A percentile compares a stretch with the other conserved stretches of the same genome.
These are phyloP conservation scores for Rubroboletus pulcherrimus DNA, from an alignment of 768 basidiomycete genomes.

Conservation along the genomic window DNA sequence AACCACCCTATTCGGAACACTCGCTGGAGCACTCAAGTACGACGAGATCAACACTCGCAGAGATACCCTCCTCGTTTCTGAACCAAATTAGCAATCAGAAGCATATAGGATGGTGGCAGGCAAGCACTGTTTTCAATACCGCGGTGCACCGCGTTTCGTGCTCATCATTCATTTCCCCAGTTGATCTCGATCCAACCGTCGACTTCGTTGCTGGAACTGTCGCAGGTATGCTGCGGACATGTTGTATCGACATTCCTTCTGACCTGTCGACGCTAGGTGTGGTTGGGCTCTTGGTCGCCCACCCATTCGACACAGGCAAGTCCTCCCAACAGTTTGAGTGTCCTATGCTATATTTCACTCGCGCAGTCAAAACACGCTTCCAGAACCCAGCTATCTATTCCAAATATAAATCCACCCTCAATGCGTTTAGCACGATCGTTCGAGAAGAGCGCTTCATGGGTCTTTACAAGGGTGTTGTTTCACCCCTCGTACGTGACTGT, in stretches of 20 bases:
- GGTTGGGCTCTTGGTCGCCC: conserved; percentile 63
- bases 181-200: conserved; percentile 53
- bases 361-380: conserved; percentile 73
- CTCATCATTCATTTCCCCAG: conserved; percentile 8
- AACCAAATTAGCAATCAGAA: neutral
- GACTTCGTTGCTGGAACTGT: conserved; percentile 81
- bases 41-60: neutral
- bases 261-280: conserved; percentile 39
- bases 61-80: neutral
- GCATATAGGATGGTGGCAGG: conserved; percentile 21
- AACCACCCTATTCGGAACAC: neutral
- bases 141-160: neutral
- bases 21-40: neutral
- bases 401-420: conserved; percentile 60
- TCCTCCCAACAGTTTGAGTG: neutral
- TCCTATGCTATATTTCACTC: neutral
- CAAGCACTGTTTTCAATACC: neutral
- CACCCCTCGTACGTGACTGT: conserved; percentile 62
- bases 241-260: too few relatives aligned
- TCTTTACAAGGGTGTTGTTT: conserved; percentile 72
- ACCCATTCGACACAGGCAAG: conserved; percentile 72
- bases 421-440: conserved; percentile 64
- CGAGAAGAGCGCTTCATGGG: conserved; percentile 66
- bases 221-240: conserved; percentile 38
- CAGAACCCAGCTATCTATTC: conserved; percentile 58